Evolutionary conservation across 2,329 filamentous ascomycete genomes (phyloP).

Genomic region (Colletotrichum musicola): DNA sequence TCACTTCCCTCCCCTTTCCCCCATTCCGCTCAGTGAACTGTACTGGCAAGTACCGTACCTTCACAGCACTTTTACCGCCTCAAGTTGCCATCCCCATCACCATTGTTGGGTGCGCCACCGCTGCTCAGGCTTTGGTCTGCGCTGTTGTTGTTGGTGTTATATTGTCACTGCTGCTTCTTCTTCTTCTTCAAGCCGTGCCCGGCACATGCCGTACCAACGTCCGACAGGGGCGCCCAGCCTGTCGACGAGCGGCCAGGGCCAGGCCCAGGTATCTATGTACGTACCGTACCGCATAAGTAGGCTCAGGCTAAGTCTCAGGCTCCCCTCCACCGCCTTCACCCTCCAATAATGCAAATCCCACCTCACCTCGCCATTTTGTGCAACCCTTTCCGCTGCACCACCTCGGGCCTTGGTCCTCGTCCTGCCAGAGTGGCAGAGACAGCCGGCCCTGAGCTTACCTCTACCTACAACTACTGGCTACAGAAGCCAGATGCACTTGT

Average conservation of each 20-base stretch:
- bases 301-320: not conserved
- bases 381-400: conserved; percentile 14
- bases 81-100: not conserved
- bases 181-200: conserved; percentile 7
- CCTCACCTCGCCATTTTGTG: conserved; percentile 35
- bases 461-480: too few species aligned
- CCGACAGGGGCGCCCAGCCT: conserved; percentile 14
- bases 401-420: not conserved
- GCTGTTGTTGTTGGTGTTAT: not conserved
- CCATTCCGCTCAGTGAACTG: not conserved
- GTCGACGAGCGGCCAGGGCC: not conserved
- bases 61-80: not conserved
- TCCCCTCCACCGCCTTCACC: conserved; percentile 17
- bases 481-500: not conserved
- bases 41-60: too few species aligned
- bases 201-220: not conserved
- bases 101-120: too few species aligned
- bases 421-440: too few species aligned
- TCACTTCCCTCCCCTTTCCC: conserved; percentile 13
- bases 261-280: not conserved
- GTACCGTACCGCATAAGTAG: too few species aligned
- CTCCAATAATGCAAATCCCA: conserved; percentile 36
- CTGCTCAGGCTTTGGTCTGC: too few species aligned
- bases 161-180: not conserved
- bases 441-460: too few species aligned